phyloP scores from a whole-genome alignment of 1,139 yeast species.

The Hanseniaspora uvarum region DNA sequence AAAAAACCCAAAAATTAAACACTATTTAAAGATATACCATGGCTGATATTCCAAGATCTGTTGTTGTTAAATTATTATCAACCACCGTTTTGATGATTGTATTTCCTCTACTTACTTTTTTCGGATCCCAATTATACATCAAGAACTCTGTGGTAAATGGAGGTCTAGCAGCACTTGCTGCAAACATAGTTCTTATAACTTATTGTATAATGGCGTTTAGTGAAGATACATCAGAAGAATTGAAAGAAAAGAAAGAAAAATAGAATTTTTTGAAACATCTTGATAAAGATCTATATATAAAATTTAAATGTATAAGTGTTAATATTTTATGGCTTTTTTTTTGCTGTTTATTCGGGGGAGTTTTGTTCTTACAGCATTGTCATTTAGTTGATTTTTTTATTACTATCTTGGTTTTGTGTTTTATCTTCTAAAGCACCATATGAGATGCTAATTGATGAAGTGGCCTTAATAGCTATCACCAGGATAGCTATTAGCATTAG shows the following conservation, averaged over 20 bases:
- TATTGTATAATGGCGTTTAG: conserved; percentile 79
- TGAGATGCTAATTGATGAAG: conserved; percentile 50
- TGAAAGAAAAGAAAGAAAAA: conserved; percentile 22
- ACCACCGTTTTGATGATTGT: conserved; percentile 85
- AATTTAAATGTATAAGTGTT: neutral
- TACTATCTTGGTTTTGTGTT: conserved; percentile 42
- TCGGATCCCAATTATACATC: conserved; percentile 46
- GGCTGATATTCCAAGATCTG: conserved; percentile 17
- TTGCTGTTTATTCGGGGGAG: neutral
- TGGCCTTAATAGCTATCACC: conserved; percentile 51
- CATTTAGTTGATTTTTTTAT: conserved; percentile 49
- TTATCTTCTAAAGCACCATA: conserved; percentile 56
- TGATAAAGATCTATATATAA: neutral
- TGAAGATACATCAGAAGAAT: conserved; percentile 48
- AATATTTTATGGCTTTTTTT: neutral
- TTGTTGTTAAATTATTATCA: conserved; percentile 55
- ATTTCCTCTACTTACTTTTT: conserved; percentile 67
- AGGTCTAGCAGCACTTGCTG: conserved; percentile 78
- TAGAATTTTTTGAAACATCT: conserved; percentile 17
- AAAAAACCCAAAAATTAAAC: neutral
- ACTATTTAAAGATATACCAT: conserved; percentile 26
- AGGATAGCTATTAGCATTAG: conserved; percentile 43
- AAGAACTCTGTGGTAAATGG: conserved; percentile 69
- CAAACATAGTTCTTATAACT: conserved; percentile 76
- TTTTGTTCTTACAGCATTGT: no score